Evolutionary conservation across 1,139 yeast genomes (phyloP).

Genomic region (Torulaspora pretoriensis): DNA sequence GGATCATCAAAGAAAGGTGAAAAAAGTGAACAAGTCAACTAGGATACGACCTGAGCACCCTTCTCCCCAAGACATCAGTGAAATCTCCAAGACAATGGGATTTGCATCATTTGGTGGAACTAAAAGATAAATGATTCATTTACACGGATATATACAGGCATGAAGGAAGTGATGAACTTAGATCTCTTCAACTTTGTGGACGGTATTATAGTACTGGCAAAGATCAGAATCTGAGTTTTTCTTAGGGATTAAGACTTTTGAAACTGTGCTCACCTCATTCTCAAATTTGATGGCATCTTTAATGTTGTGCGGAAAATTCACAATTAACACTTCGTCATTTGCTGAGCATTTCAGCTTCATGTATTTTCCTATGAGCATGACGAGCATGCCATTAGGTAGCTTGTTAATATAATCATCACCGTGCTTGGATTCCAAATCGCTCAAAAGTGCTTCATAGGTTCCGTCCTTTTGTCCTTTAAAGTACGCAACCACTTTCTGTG

Average conservation of each 20-base stretch:
- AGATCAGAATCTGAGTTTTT: slow-evolving; percentile 40
- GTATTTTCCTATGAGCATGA: slow-evolving; percentile 52
- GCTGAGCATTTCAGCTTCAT: slow-evolving; percentile 41
- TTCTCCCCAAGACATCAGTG: slow-evolving; percentile 25
- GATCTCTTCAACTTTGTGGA: slow-evolving; percentile 41
- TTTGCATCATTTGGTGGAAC: slow-evolving; percentile 47
- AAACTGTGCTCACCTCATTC: slow-evolving; percentile 41
- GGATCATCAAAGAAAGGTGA: slow-evolving; percentile 13
- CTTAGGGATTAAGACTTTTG: slow-evolving; percentile 37
- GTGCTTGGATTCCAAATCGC: slow-evolving; percentile 28
- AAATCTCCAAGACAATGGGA: slow-evolving; percentile 54
- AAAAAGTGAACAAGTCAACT: slow-evolving; percentile 13
- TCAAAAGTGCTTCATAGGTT: slow-evolving; percentile 42
- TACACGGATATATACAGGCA: slow-evolving; percentile 2
- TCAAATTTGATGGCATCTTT: slow-evolving; percentile 55
- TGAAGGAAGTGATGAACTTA: neutral
- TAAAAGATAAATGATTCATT: slow-evolving; percentile 24
- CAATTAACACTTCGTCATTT: slow-evolving; percentile 44
- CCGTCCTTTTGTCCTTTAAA: slow-evolving; percentile 44
- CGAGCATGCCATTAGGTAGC: slow-evolving; percentile 55
- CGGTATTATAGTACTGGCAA: slow-evolving; percentile 57
- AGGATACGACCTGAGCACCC: slow-evolving; percentile 11
- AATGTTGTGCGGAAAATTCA: slow-evolving; percentile 55
- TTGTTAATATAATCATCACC: slow-evolving; percentile 34
- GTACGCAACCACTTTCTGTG: slow-evolving; percentile 44